Conservation (phyloP, 495 filamentous ascomycete genomes). For the Daldinia childiae region DNA sequence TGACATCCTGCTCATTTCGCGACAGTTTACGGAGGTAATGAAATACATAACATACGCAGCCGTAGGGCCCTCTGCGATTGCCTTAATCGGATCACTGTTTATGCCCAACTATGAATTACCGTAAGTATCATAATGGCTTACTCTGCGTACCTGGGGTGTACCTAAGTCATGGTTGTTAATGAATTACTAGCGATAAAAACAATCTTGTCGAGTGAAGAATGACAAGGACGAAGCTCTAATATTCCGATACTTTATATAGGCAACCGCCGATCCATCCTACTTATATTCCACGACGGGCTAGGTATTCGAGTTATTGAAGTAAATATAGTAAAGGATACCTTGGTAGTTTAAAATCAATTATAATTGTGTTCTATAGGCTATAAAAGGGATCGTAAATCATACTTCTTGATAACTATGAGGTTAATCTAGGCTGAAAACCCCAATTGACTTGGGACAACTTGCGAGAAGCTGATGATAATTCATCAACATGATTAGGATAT, state of each 20-base stretch:
- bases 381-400: not conserved
- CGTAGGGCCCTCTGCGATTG: constrained; percentile 51
- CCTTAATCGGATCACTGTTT: constrained; percentile 51
- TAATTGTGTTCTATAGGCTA: not conserved
- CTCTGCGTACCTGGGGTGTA: not conserved
- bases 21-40: constrained; percentile 58
- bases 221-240: not conserved
- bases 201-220: constrained; percentile 47
- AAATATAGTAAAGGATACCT: not conserved
- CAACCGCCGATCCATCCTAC: not conserved
- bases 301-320: not conserved
- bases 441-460: constrained; percentile 24
- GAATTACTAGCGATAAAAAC: constrained; percentile 37
- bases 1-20: not conserved
- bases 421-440: constrained; percentile 9
- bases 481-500: constrained; percentile 2
- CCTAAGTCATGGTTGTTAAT: constrained; percentile 12
- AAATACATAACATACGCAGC: constrained; percentile 59
- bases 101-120: constrained; percentile 57
- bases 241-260: not conserved
- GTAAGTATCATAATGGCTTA: constrained; percentile 35
- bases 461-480: constrained; percentile 26
- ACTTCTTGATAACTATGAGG: not conserved
- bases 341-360: not conserved
- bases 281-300: not conserved